Conservation (phyloP, 495 filamentous ascomycete species). For the Trypethelium eluteriae region DNA sequence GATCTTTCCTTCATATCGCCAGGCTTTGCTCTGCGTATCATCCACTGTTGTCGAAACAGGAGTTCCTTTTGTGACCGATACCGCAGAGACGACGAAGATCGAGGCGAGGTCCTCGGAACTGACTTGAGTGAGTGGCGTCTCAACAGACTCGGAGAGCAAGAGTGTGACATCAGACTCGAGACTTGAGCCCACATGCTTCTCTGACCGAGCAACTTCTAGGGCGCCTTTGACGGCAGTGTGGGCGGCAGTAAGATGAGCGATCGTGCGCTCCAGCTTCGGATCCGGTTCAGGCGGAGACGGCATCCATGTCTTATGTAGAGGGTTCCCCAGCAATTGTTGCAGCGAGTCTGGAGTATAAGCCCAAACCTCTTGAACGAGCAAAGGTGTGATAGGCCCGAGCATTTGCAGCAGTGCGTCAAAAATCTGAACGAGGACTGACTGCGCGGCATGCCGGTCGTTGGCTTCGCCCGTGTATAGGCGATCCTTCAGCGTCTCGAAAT, state of each 20-base stretch:
- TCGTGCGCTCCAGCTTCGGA: constrained; percentile 37
- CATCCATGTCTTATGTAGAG: neutral
- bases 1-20: constrained; percentile 39
- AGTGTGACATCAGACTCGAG: constrained; percentile 59
- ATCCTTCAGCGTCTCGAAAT: constrained; percentile 88
- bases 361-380: constrained; percentile 85
- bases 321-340: constrained; percentile 33
- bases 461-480: constrained; percentile 71
- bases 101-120: constrained; percentile 52
- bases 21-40: constrained; percentile 2
- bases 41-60: neutral
- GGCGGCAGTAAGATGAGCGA: constrained; percentile 28
- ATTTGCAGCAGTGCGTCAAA: constrained; percentile 63
- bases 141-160: constrained; percentile 22
- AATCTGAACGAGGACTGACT: constrained; percentile 64
- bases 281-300: constrained; percentile 13
- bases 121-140: constrained; percentile 22
- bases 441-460: constrained; percentile 47
- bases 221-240: constrained; percentile 53
- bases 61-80: constrained; percentile 43
- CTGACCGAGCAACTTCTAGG: constrained; percentile 58
- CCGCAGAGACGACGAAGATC: constrained; percentile 68
- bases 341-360: constrained; percentile 60
- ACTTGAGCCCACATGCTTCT: constrained; percentile 64
- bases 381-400: constrained; percentile 71